Conservation (phyloP, 768 basidiomycete species). For the Mycena pura region DNA sequence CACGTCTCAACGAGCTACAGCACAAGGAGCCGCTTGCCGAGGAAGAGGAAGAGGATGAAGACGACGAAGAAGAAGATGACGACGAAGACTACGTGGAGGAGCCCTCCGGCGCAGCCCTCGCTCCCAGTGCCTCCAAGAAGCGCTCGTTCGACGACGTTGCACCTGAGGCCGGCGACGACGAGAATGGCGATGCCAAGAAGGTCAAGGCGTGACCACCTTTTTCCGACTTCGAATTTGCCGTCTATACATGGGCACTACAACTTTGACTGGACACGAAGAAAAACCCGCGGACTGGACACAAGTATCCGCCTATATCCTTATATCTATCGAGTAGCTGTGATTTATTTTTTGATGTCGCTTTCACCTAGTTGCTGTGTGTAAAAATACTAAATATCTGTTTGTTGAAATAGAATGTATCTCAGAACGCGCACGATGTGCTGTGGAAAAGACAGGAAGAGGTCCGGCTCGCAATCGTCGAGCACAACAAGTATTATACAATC, state of each 20-base stretch:
- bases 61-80: conserved; percentile 43
- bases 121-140: conserved; percentile 38
- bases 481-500: background rate
- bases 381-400: too few species aligned
- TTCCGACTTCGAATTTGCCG: too few species aligned
- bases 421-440: too few species aligned
- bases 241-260: too few species aligned
- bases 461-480: too few species aligned
- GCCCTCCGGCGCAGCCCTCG: conserved; percentile 10
- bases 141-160: conserved; percentile 42
- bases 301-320: conserved; percentile 28
- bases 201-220: conserved; percentile 42
- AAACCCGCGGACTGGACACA: conserved; percentile 15
- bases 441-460: background rate
- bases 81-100: conserved; percentile 34
- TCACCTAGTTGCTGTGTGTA: conserved; percentile 11
- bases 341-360: conserved; percentile 11
- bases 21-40: conserved; percentile 31
- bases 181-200: conserved; percentile 47
- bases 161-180: conserved; percentile 34
- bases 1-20: conserved; percentile 20
- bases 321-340: conserved; percentile 19
- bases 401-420: conserved; percentile 21
- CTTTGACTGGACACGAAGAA: conserved; percentile 7
- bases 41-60: conserved; percentile 32